Evolutionary conservation across 257 asterid species (phyloP).

Genomic region (Thymus quinquecostatus): DNA sequence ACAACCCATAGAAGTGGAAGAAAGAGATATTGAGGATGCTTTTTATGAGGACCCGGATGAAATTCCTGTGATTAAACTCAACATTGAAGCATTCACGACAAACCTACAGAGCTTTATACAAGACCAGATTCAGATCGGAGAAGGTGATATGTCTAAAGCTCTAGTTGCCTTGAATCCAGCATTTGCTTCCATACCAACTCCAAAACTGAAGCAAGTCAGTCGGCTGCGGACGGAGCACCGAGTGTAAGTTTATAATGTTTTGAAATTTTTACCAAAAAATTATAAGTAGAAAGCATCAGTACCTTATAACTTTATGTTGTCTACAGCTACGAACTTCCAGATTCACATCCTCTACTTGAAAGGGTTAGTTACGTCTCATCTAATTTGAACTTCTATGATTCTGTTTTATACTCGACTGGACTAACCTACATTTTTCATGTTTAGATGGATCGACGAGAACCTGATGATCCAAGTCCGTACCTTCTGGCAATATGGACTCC

Average conservation of each 20-base stretch:
- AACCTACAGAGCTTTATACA: conserved; percentile 68
- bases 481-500: conserved; percentile 98
- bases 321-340: conserved; percentile 90
- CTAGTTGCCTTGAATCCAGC: conserved; percentile 76
- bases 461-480: conserved; percentile 96
- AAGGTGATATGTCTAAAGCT: conserved; percentile 81
- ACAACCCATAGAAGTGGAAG: conserved; percentile 49
- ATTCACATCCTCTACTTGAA: conserved; percentile 72
- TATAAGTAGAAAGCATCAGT: conserved; percentile 18
- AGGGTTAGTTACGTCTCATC: conserved; percentile 53
- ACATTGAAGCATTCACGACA: conserved; percentile 64
- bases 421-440: conserved; percentile 37
- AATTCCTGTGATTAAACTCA: conserved; percentile 80
- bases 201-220: conserved; percentile 77
- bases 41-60: conserved; percentile 84
- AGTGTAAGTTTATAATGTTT: conserved; percentile 63
- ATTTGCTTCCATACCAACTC: conserved; percentile 74
- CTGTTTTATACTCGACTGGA: conserved; percentile 26
- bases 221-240: conserved; percentile 93
- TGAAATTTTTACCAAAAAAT: not conserved
- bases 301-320: conserved; percentile 32
- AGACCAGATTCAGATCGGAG: conserved; percentile 60
- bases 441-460: conserved; percentile 90
- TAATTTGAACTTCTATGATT: conserved; percentile 28
- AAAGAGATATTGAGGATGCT: conserved; percentile 83